phyloP scores from a whole-genome alignment of 345 rosid species.

The Noccaea bulbosa region DNA sequence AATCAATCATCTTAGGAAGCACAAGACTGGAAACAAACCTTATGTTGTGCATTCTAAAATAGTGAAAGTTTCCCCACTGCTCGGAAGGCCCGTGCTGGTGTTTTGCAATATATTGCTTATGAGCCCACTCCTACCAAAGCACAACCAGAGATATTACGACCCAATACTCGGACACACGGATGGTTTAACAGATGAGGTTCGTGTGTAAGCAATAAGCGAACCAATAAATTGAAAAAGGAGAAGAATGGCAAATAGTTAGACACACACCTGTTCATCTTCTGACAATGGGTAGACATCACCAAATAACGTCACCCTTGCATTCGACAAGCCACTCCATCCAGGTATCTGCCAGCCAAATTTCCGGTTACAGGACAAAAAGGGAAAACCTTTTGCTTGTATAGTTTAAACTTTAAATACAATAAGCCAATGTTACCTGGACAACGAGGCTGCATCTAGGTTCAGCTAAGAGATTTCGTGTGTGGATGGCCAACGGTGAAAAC shows the following conservation, averaged over 20 bases:
- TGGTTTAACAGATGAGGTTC: neutral
- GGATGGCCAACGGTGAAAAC: slow-evolving; percentile 94
- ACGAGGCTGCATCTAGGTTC: slow-evolving; percentile 94
- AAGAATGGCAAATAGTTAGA: neutral
- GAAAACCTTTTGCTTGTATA: neutral
- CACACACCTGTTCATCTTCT: slow-evolving; percentile 75
- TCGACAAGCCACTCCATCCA: slow-evolving; percentile 98
- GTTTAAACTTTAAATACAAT: slow-evolving; percentile 5
- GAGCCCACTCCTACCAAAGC: slow-evolving; percentile 90
- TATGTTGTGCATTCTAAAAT: slow-evolving; percentile 92
- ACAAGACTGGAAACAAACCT: slow-evolving; percentile 52
- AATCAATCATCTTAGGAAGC: slow-evolving; percentile 10
- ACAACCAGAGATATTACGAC: slow-evolving; percentile 16
- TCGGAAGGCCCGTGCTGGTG: slow-evolving; percentile 93
- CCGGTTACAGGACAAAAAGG: slow-evolving; percentile 24
- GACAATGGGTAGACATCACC: slow-evolving; percentile 96
- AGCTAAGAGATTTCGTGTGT: slow-evolving; percentile 84
- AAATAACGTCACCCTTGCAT: slow-evolving; percentile 95
- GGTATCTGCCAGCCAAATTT: slow-evolving; percentile 66
- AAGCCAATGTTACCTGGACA: slow-evolving; percentile 65
- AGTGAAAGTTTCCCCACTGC: slow-evolving; percentile 96
- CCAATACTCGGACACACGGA: neutral
- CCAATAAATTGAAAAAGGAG: neutral
- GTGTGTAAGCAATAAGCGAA: neutral
- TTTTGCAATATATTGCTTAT: slow-evolving; percentile 82